A percentile compares a stretch with the other conserved stretches of the same genome.
These are phyloP conservation scores for Mycothermus thermophilus DNA, from an alignment of 495 filamentous ascomycete species.

Conservation along the genomic window DNA sequence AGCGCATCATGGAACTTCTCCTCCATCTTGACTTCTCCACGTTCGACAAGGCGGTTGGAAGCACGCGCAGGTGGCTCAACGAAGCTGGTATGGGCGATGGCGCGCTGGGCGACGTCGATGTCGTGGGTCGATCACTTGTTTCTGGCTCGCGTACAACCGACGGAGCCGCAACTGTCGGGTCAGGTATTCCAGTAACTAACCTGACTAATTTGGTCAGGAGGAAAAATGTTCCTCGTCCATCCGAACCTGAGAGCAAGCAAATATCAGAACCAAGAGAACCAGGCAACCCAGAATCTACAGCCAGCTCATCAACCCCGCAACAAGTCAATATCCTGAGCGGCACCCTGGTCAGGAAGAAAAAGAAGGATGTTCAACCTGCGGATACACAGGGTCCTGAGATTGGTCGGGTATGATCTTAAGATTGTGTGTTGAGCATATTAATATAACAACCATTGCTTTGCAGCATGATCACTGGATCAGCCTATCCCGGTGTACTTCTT, in stretches of 20 bases:
- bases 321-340: slow-evolving; percentile 17
- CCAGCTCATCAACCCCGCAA: neutral
- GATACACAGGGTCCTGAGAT: no score
- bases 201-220: slow-evolving; percentile 26
- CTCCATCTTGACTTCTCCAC: slow-evolving; percentile 76
- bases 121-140: slow-evolving; percentile 21
- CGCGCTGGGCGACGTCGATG: slow-evolving; percentile 38
- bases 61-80: slow-evolving; percentile 61
- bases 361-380: slow-evolving; percentile 4
- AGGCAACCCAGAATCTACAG: slow-evolving; percentile 1
- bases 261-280: neutral
- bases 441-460: no score
- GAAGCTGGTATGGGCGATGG: slow-evolving; percentile 24
- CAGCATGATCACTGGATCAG: no score
- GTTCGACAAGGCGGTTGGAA: slow-evolving; percentile 48
- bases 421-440: no score
- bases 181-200: slow-evolving; percentile 16
- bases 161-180: neutral
- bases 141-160: neutral
- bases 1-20: slow-evolving; percentile 59
- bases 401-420: no score
- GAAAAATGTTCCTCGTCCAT: slow-evolving; percentile 12
- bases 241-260: neutral
- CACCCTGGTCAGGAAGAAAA: slow-evolving; percentile 13
- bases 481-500: no score